Percentiles rank a stretch among this genome's conserved stretches.
phyloP scores from a whole-genome alignment of 495 filamentous ascomycete genomes.

The Hypomontagnella submonticulosa region DNA sequence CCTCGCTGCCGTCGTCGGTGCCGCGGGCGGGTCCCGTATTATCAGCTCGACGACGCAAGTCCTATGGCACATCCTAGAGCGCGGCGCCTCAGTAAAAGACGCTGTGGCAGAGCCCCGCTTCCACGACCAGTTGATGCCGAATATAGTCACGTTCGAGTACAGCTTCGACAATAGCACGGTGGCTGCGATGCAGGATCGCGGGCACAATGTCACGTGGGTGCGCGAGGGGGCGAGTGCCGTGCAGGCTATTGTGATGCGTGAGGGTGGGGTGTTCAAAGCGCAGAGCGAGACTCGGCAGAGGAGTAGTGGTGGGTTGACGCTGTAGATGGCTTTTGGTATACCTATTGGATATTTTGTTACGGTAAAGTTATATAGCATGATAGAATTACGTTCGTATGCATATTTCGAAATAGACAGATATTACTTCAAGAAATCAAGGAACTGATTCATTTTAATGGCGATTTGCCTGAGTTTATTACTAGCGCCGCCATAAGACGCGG shows the following conservation, averaged over 20 bases:
- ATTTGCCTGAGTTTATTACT: too few relatives aligned
- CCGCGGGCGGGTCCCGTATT: conserved; percentile 82
- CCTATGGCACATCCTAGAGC: conserved; percentile 75
- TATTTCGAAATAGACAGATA: too few relatives aligned
- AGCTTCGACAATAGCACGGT: conserved; percentile 72
- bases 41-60: conserved; percentile 81
- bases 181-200: conserved; percentile 67
- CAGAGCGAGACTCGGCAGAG: conserved; percentile 73
- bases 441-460: too few relatives aligned
- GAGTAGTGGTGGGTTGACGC: conserved; percentile 70
- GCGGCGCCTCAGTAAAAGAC: conserved; percentile 60
- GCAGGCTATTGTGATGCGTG: conserved; percentile 69
- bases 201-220: conserved; percentile 79
- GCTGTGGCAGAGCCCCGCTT: conserved; percentile 72
- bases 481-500: too few relatives aligned
- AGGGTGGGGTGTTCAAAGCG: conserved; percentile 58
- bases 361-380: too few relatives aligned
- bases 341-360: too few relatives aligned
- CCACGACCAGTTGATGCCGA: conserved; percentile 84
- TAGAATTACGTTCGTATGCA: too few relatives aligned
- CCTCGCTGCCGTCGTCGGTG: conserved; percentile 67
- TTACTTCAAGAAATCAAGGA: too few relatives aligned
- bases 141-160: conserved; percentile 72
- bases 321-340: conserved; percentile 19
- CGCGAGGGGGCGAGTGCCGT: conserved; percentile 69